phyloP scores from a whole-genome alignment of 495 filamentous ascomycete genomes.

The Neurospora sp. region DNA sequence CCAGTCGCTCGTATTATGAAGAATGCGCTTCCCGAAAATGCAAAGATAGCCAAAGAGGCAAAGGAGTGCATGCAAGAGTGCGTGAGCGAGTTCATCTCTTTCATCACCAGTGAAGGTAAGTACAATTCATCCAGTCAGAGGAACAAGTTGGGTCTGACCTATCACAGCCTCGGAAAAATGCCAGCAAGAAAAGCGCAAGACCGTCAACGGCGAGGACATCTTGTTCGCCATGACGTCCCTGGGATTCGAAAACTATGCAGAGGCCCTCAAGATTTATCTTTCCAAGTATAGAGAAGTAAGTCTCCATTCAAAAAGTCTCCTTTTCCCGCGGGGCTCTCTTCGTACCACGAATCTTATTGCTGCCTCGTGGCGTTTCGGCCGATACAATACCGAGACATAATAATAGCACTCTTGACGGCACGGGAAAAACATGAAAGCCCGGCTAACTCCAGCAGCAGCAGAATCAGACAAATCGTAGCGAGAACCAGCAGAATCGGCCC shows the following conservation, averaged over 20 bases:
- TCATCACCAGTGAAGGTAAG: slow-evolving; percentile 96
- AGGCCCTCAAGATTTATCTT: slow-evolving; percentile 95
- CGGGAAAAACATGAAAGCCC: background rate
- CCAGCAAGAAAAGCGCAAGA: slow-evolving; percentile 98
- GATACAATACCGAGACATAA: background rate
- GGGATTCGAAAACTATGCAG: slow-evolving; percentile 97
- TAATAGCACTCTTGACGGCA: background rate
- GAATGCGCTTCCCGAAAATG: slow-evolving; percentile 89
- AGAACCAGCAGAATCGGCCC: slow-evolving; percentile 58
- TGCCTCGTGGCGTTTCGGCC: background rate
- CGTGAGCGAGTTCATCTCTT: slow-evolving; percentile 99
- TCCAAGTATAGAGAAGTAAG: slow-evolving; percentile 96
- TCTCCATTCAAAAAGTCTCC: slow-evolving; percentile 17
- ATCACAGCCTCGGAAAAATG: slow-evolving; percentile 91
- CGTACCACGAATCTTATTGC: background rate
- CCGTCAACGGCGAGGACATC: slow-evolving; percentile 97
- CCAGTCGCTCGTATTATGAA: slow-evolving; percentile 99
- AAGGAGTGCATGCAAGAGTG: slow-evolving; percentile 99
- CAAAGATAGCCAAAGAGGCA: slow-evolving; percentile 98
- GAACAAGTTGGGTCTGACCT: slow-evolving; percentile 13
- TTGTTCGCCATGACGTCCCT: slow-evolving; percentile 98
- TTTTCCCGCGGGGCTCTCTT: background rate
- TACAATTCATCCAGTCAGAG: background rate
- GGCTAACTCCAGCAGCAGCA: slow-evolving; percentile 36
- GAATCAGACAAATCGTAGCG: slow-evolving; percentile 68